Conservation (phyloP, 75 land plant genomes). For the Pinus albicaulis region DNA sequence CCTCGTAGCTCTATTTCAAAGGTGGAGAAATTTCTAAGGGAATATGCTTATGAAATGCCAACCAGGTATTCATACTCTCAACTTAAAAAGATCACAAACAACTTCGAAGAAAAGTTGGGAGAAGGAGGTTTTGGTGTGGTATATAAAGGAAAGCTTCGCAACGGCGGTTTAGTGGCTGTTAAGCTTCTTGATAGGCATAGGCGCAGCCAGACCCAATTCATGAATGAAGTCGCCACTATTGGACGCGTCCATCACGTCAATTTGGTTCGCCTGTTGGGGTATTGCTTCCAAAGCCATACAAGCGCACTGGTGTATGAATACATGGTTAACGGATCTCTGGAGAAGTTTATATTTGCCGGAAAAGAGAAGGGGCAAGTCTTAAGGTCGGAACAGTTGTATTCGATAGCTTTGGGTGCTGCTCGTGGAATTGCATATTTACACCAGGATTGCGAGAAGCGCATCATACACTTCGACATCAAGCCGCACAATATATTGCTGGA, state of each 20-base stretch:
- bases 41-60: not conserved
- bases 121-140: slow-evolving; percentile 30
- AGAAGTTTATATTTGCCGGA: slow-evolving; percentile 18
- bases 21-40: not conserved
- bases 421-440: slow-evolving; percentile 38
- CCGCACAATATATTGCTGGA: slow-evolving; percentile 37
- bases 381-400: slow-evolving; percentile 9
- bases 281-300: slow-evolving; percentile 13
- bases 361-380: not conserved
- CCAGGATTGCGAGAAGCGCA: slow-evolving; percentile 24
- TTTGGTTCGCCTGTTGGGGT: slow-evolving; percentile 30
- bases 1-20: not conserved
- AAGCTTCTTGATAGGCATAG: slow-evolving; percentile 18
- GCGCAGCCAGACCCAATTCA: slow-evolving; percentile 19
- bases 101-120: slow-evolving; percentile 18
- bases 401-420: slow-evolving; percentile 27
- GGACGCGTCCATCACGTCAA: slow-evolving; percentile 36
- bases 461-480: slow-evolving; percentile 38
- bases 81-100: slow-evolving; percentile 15
- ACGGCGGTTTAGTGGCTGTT: slow-evolving; percentile 17
- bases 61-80: slow-evolving; percentile 13
- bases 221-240: slow-evolving; percentile 26
- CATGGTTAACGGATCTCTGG: slow-evolving; percentile 39
- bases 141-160: slow-evolving; percentile 21
- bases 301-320: slow-evolving; percentile 32